Percentiles rank a stretch among this genome's conserved stretches.
Evolutionary conservation across 192 early-diverging fungal species (phyloP).

Genomic region (Polychytrium aggregatum): DNA sequence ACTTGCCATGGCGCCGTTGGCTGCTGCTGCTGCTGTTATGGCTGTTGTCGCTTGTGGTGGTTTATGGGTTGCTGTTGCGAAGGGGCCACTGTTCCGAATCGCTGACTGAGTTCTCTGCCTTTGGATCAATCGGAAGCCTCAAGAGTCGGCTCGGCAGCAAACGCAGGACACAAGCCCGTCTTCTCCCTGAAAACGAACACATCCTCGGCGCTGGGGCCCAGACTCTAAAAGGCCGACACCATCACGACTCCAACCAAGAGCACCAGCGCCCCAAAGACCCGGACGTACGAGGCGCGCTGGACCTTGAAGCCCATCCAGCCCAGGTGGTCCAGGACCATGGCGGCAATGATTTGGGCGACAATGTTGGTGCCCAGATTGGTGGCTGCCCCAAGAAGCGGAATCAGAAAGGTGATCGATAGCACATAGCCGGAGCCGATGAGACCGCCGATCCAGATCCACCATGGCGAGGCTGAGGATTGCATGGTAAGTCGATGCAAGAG

Average conservation of each 20-base stretch:
- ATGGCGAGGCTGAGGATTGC: constrained; percentile 17
- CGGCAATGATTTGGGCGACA: constrained; percentile 35
- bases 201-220: too few relatives aligned
- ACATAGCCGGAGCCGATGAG: constrained; percentile 40
- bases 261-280: constrained; percentile 20
- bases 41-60: too few relatives aligned
- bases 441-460: constrained; percentile 41
- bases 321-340: constrained; percentile 43
- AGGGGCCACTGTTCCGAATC: too few relatives aligned
- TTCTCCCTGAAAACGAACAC: too few relatives aligned
- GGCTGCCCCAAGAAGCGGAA: constrained; percentile 38
- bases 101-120: too few relatives aligned
- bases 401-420: constrained; percentile 34
- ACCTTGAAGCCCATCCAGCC: constrained; percentile 27
- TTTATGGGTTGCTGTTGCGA: too few relatives aligned
- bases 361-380: constrained; percentile 38
- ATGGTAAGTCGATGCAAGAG: constrained; percentile 3
- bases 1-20: too few relatives aligned
- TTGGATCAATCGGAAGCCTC: too few relatives aligned
- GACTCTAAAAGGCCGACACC: constrained; percentile 11
- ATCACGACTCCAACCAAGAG: constrained; percentile 12
- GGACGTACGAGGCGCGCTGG: constrained; percentile 26
- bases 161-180: too few relatives aligned
- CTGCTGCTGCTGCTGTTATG: too few relatives aligned
- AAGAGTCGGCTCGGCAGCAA: too few relatives aligned